These are phyloP conservation scores for Salix dunnii DNA, from an alignment of 345 rosid genomes.

Conservation along the genomic window DNA sequence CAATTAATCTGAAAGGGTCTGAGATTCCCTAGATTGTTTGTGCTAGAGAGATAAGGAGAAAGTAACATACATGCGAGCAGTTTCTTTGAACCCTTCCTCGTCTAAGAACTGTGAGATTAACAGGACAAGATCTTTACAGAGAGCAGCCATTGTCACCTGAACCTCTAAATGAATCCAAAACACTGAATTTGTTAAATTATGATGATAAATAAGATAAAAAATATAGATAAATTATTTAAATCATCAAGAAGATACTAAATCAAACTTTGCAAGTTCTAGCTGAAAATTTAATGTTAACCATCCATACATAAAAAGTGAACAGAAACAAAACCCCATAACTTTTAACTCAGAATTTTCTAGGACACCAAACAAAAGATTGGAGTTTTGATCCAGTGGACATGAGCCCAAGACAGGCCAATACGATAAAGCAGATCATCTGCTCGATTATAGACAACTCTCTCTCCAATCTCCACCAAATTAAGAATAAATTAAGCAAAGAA, in stretches of 20 bases:
- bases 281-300: not conserved
- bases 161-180: not conserved
- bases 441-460: not conserved
- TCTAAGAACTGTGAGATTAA: constrained; percentile 41
- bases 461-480: not conserved
- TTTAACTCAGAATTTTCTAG: not conserved
- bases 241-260: not conserved
- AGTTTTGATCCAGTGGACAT: not conserved
- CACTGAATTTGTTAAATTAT: not conserved
- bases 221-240: not conserved
- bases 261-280: not conserved
- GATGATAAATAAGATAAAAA: not conserved
- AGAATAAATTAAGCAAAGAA: not conserved
- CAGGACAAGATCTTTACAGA: constrained; percentile 30
- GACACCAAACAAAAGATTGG: not conserved
- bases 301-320: not conserved
- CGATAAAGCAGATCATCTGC: not conserved
- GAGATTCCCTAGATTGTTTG: no score
- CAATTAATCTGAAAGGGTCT: not conserved
- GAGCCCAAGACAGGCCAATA: not conserved
- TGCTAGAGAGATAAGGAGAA: not conserved
- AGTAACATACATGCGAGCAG: constrained; percentile 29
- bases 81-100: constrained; percentile 37
- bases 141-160: constrained; percentile 29
- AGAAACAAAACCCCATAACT: not conserved